Evolutionary conservation across 2,329 filamentous ascomycete species (phyloP), one percentile per base, ranked within the genome.

Genomic region (Beauveria varroae): DNA sequence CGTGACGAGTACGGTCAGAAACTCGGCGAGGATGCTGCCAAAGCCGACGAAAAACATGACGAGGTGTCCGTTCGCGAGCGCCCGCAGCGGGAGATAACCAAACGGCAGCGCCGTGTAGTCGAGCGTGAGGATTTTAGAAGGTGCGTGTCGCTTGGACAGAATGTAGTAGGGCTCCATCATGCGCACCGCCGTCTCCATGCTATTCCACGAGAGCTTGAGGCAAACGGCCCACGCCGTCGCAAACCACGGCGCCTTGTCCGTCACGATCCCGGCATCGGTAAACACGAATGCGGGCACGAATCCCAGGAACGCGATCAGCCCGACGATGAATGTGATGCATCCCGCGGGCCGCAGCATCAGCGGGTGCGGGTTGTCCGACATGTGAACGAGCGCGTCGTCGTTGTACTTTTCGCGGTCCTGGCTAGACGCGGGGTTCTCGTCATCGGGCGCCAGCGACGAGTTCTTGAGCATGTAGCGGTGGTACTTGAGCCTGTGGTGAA

Each of bases 161-260:
- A 89, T 83, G 69, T 87, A 89, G 68, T 88, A 91, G 2, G 88
- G 88, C 71, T 91, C 87, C 72, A 90, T 84, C 80, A 90, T 86
- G 47, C 88, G 85, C 52, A 90, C 80, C 28, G 86, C 82, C 61
- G 83, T 86, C 68, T 91, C 89, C 63, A 91, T 77, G 3, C 84
- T 82, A 63, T 81, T 81, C 88, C 87, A 91, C 51, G 81, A 76
- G 24, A 90, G 78, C 71, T 89, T 90, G 67, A 91, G 81, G 61
- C 79, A 72, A 22, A 90, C 86, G 1, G 87, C 86, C 7, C 89
- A 68, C 3, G 81, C 79, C 0, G 88, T 91, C 37, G 90, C 74
- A 8, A 86, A 74, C 80, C 86, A 90, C 0, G 87, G 85, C 1
- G 84, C 79, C 64, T 81, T 82, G 61, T 88, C 81, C 1, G 85